Percentiles rank a stretch among this genome's conserved stretches.
These are phyloP conservation scores for Exophiala aquamarina DNA, from an alignment of 2,329 filamentous ascomycete genomes.

Conservation along the genomic window DNA sequence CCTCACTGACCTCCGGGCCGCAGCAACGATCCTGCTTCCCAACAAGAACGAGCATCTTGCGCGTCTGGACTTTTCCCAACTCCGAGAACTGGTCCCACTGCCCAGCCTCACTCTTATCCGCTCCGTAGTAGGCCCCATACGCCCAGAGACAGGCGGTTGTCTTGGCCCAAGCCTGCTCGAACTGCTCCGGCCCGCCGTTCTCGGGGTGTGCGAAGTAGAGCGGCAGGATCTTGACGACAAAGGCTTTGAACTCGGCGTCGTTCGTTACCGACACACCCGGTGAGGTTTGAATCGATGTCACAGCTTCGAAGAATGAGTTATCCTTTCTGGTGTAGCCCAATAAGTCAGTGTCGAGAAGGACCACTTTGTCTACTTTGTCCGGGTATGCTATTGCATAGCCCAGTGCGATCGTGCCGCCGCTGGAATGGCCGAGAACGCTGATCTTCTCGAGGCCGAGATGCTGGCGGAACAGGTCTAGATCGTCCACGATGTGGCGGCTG, in stretches of 20 bases:
- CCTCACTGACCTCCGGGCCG: constrained; percentile 21
- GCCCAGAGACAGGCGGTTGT: constrained; percentile 8
- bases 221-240: constrained; percentile 23
- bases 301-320: constrained; percentile 20
- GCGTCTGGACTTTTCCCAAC: constrained; percentile 27
- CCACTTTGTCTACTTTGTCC: constrained; percentile 24
- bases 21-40: constrained; percentile 30
- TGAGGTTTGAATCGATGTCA: constrained; percentile 1
- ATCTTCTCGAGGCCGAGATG: constrained; percentile 27
- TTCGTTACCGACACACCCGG: constrained; percentile 4
- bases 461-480: constrained; percentile 30
- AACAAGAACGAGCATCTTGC: constrained; percentile 30
- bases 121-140: constrained; percentile 18
- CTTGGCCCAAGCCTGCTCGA: constrained; percentile 6
- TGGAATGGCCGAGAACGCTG: constrained; percentile 29
- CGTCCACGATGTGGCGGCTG: constrained; percentile 24
- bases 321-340: constrained; percentile 23
- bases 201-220: constrained; percentile 30
- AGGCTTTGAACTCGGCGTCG: constrained; percentile 25
- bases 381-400: constrained; percentile 31
- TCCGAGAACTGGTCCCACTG: constrained; percentile 9
- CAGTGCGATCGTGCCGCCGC: constrained; percentile 32
- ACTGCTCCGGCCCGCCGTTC: constrained; percentile 14
- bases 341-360: constrained; percentile 29
- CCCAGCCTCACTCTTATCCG: constrained; percentile 23